A percentile compares a stretch with the other conserved stretches of the same genome.
Evolutionary conservation across 2,329 filamentous ascomycete genomes (phyloP).

Genomic region (Monosporascus sp.): DNA sequence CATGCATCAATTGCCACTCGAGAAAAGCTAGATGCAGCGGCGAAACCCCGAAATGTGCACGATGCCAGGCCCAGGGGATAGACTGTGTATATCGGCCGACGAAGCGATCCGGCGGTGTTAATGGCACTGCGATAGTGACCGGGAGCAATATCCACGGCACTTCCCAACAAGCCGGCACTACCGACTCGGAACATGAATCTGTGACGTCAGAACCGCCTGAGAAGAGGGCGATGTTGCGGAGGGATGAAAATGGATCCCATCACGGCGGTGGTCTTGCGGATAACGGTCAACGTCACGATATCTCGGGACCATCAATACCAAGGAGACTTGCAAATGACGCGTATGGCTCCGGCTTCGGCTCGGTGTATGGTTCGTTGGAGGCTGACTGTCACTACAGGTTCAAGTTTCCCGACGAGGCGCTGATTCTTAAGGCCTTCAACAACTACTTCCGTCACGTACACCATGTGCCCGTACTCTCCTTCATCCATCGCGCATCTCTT

Average conservation of each 20-base stretch:
- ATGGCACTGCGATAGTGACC: conserved; percentile 11
- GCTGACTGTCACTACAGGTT: conserved; percentile 32
- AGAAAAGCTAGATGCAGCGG: conserved; percentile 55
- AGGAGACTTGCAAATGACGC: conserved; percentile 16
- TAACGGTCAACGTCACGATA: conserved; percentile 19
- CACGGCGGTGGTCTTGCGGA: conserved; percentile 22
- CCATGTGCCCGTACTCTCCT: conserved; percentile 54
- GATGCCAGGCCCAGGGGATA: conserved; percentile 46
- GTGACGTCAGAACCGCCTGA: conserved; percentile 28
- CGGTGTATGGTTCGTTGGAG: conserved; percentile 2
- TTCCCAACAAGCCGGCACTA: conserved; percentile 17
- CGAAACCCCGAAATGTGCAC: conserved; percentile 50
- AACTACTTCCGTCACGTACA: conserved; percentile 55
- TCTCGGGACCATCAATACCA: conserved; percentile 9
- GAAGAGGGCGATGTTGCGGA: conserved; percentile 24
- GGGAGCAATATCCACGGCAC: background rate
- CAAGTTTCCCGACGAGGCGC: conserved; percentile 37
- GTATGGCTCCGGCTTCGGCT: conserved; percentile 12
- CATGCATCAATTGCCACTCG: conserved; percentile 53
- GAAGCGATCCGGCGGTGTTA: conserved; percentile 24
- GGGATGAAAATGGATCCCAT: conserved; percentile 26
- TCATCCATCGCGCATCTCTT: conserved; percentile 53
- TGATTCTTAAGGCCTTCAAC: conserved; percentile 49
- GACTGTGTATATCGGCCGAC: conserved; percentile 48
- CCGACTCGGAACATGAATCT: conserved; percentile 28